A percentile compares a stretch with the other conserved stretches of the same genome.
Evolutionary conservation across 768 basidiomycete species (phyloP).

Genomic region (Coprinellus aureogranulatus): DNA sequence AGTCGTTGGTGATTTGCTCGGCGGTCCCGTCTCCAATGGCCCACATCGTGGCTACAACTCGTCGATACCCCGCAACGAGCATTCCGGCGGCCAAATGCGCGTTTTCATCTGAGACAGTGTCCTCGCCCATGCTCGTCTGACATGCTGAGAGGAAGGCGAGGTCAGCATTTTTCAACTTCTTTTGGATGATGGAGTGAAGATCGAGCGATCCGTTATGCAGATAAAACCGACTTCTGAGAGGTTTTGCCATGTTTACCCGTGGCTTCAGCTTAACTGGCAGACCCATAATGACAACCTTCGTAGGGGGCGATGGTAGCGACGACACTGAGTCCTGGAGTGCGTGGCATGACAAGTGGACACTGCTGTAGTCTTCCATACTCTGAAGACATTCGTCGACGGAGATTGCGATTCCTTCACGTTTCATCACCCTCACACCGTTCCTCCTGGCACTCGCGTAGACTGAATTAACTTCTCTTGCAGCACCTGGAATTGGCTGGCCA

Average conservation of each 20-base stretch:
- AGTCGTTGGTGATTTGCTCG: conserved; percentile 23
- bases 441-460: background rate
- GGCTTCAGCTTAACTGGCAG: no score
- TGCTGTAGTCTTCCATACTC: conserved; percentile 13
- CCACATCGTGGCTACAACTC: conserved; percentile 41
- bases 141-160: conserved; percentile 43
- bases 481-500: conserved; percentile 9
- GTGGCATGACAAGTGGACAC: conserved; percentile 34
- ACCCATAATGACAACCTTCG: no score
- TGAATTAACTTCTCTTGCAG: conserved; percentile 8
- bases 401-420: background rate
- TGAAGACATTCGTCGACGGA: background rate
- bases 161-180: conserved; percentile 13
- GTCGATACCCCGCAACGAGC: conserved; percentile 25
- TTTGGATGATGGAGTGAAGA: conserved; percentile 11
- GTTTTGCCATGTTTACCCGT: conserved; percentile 21
- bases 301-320: no score
- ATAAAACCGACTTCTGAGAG: conserved; percentile 21
- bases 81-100: conserved; percentile 41
- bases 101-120: conserved; percentile 29
- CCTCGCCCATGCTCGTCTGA: conserved; percentile 32
- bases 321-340: no score
- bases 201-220: conserved; percentile 19
- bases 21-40: conserved; percentile 30
- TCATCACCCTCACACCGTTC: background rate